Evolutionary conservation across 2,329 filamentous ascomycete species (phyloP), one percentile per base, ranked within the genome.

Genomic region (Gnomoniopsis smithogilvyi): DNA sequence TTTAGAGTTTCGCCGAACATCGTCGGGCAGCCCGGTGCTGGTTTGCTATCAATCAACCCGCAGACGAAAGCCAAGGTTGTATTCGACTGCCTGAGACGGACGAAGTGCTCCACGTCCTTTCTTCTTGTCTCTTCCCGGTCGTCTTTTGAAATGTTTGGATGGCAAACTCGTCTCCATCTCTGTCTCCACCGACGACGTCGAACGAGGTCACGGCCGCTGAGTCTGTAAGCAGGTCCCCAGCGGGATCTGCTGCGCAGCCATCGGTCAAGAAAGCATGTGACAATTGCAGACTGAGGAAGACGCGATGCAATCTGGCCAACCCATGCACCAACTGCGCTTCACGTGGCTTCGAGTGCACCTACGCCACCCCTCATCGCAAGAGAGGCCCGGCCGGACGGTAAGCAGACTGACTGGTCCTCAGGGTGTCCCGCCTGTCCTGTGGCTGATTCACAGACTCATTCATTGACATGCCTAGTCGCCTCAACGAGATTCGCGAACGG

Each of bases 341-440:
- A n/a, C 56, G 56, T 41, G 56, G 56, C 41, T 58, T 58, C 50
- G 56, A 58, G 26, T 58, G 56, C 56, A 52, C 56, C 45, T 58
- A 58, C 53, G 56, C 56, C 33, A 58, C 56, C 15, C 56, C 56
- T 46, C 56, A 58, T 47, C 56, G 56, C 36, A 58, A 58, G 56
- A 58, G 56, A 26, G 56, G 56, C 26, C 56, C 56, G 21, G 56
- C 56, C 46, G 56, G 56, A 52, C 56, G 56, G 56, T 58, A 48
- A 53, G 56, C 30, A 7, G 19, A 14, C 24, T 19, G 34, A n/a
- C n/a, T 14, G 19, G 21, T 12, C 6, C 1, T 15, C 21, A 45
- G 17, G 17, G 34, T 22, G 22, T 26, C 46, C 7, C 11, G 21
- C 17, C 17, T 21, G 21, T 47, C 46, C 21, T 30, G 11, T 22